Conservation (phyloP, 2,329 filamentous ascomycete genomes). For the Fusarium albosuccineum region DNA sequence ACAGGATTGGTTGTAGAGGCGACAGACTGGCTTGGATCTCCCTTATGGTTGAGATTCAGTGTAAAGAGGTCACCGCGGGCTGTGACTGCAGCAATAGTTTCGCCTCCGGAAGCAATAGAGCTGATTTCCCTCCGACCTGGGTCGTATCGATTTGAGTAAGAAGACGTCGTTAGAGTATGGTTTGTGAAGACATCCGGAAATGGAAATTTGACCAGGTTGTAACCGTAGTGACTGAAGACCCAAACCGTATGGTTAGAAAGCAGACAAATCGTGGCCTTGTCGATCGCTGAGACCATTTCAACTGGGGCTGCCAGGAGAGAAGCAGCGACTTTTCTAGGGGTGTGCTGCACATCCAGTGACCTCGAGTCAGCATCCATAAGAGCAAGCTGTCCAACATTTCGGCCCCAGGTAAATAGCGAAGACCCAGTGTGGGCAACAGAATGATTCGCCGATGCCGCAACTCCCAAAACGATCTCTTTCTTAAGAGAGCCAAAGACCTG, state of each 20-base stretch:
- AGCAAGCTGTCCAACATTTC: slow-evolving; percentile 93
- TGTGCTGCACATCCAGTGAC: slow-evolving; percentile 85
- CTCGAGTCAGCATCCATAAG: slow-evolving; percentile 95
- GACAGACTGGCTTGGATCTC: slow-evolving; percentile 69
- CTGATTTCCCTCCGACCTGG: slow-evolving; percentile 76
- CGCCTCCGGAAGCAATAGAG: slow-evolving; percentile 85
- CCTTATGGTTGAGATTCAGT: slow-evolving; percentile 77
- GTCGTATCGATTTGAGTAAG: slow-evolving; percentile 64
- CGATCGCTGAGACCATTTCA: slow-evolving; percentile 85
- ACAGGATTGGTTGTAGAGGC: slow-evolving; percentile 92
- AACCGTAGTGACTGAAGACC: slow-evolving; percentile 96
- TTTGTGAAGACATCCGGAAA: slow-evolving; percentile 78
- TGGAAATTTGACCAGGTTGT: slow-evolving; percentile 89
- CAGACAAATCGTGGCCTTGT: slow-evolving; percentile 87
- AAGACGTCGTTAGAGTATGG: slow-evolving; percentile 75
- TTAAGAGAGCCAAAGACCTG: slow-evolving; percentile 95
- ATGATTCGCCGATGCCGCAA: slow-evolving; percentile 90
- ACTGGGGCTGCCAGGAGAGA: slow-evolving; percentile 79
- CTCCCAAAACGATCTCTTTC: slow-evolving; percentile 82
- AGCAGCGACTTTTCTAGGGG: slow-evolving; percentile 88
- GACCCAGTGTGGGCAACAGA: slow-evolving; percentile 88
- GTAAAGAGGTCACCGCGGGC: slow-evolving; percentile 90
- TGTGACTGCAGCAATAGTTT: slow-evolving; percentile 91
- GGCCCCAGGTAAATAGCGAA: slow-evolving; percentile 92
- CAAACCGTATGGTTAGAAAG: slow-evolving; percentile 90